Evolutionary conservation across 768 basidiomycete species (phyloP).

Genomic region (Terana coerulea): DNA sequence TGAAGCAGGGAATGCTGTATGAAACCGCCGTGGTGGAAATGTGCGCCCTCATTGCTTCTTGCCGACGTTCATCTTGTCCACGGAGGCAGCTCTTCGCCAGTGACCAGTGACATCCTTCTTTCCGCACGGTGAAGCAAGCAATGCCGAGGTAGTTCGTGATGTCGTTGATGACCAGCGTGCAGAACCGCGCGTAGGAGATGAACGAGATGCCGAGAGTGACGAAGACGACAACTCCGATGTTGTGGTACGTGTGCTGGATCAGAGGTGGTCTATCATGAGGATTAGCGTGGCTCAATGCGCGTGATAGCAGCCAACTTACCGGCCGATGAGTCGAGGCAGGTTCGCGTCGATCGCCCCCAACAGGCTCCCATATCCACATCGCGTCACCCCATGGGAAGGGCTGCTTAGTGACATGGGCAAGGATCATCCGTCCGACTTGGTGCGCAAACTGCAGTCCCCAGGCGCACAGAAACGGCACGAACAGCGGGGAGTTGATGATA

Average conservation of each 20-base stretch:
- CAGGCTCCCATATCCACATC: slow-evolving; percentile 80
- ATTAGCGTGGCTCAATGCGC: background rate
- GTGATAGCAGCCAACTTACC: slow-evolving; percentile 41
- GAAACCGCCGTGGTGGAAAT: background rate
- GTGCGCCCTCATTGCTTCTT: slow-evolving; percentile 6
- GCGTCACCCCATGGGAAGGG: slow-evolving; percentile 85
- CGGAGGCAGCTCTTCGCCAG: slow-evolving; percentile 37
- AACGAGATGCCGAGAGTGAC: slow-evolving; percentile 66
- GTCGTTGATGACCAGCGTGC: slow-evolving; percentile 75
- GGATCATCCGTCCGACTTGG: slow-evolving; percentile 88
- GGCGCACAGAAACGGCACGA: slow-evolving; percentile 84
- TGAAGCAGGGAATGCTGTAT: background rate
- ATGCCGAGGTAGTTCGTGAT: slow-evolving; percentile 92
- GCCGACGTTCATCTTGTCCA: slow-evolving; percentile 10
- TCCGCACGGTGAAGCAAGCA: slow-evolving; percentile 90
- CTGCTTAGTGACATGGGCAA: slow-evolving; percentile 84
- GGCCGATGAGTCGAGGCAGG: slow-evolving; percentile 57
- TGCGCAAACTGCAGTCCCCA: slow-evolving; percentile 94
- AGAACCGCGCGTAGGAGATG: slow-evolving; percentile 72
- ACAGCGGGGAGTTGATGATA: slow-evolving; percentile 68
- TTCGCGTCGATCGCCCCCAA: slow-evolving; percentile 83
- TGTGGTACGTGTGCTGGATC: slow-evolving; percentile 62
- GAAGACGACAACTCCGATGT: slow-evolving; percentile 69
- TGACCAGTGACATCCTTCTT: slow-evolving; percentile 69
- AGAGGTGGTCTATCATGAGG: slow-evolving; percentile 50